Base-by-base conservation (phyloP, 805 yeast species). In the Yamadazyma ubonensis region DNA sequence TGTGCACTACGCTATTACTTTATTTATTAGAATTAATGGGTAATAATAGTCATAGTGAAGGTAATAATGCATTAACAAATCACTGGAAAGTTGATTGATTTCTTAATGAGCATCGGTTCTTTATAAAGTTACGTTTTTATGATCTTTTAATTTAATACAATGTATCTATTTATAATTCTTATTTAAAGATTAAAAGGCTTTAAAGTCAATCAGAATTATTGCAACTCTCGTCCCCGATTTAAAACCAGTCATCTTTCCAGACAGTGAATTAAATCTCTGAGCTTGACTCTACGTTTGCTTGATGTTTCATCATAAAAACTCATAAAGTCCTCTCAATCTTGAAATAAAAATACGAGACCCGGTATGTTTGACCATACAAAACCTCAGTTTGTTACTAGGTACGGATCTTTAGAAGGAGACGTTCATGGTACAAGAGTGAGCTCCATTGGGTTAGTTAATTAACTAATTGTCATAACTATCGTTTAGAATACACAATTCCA, bases 241-340 rank as follows among this genome's bases (percentile, higher is more conserved):
- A 38, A 26, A 54, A 51, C 71, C 67, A 46, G 67, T 61, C 73
- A 67, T 67, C 63, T 67, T 67, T 67, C 73, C 73, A 67, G 72
- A 57, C 71, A 51, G 65, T 67, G 70, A 59, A 50, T 44, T 23
- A 63, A 61, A 62, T 71, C 83, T 82, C 86, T 73, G 90, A 83
- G 89, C 90, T 83, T 83, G 90, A 83, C 90, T 83, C 90, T 81
- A 81, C 81, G 86, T 80, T 78, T 81, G 84, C 76, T 78, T 71
- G 62, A 70, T 78, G 63, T 81, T 75, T 83, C 90, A 83, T 83
- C 90, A 82, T 73, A 39, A 50, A 57, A 26, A 48, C 49, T 42
- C 50, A 36, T 30, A 34, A 39, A 37, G 33, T 43, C 44, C 51
- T 51, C 54, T 55, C 52, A 50, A 49, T 52, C 50, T 44, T 31